Conservation (phyloP, 495 filamentous ascomycete genomes). For the Penicillium crystallinum region DNA sequence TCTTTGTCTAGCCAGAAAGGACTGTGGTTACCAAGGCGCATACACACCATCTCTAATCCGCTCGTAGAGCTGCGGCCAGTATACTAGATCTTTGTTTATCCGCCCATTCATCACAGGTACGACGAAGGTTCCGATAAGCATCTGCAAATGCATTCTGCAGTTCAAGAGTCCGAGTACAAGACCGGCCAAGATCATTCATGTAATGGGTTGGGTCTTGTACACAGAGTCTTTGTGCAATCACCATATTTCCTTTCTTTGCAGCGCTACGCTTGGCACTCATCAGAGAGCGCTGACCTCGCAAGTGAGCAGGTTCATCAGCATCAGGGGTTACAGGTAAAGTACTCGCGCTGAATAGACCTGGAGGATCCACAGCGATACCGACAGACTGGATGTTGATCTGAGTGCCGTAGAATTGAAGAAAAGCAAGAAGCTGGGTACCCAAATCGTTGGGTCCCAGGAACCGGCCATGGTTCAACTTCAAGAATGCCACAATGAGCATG, state of each 20-base stretch:
- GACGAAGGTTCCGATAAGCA: slow-evolving; percentile 20
- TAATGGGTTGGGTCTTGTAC: slow-evolving; percentile 58
- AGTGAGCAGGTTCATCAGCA: slow-evolving; percentile 21
- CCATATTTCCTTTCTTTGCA: slow-evolving; percentile 19
- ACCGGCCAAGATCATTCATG: slow-evolving; percentile 50
- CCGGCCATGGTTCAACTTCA: slow-evolving; percentile 39
- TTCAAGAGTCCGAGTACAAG: slow-evolving; percentile 29
- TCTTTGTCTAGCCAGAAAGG: no score
- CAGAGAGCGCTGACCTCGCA: slow-evolving; percentile 38
- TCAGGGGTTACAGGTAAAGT: neutral
- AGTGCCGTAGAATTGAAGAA: slow-evolving; percentile 47
- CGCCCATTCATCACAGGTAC: slow-evolving; percentile 21
- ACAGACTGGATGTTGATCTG: slow-evolving; percentile 37
- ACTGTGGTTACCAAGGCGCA: no score
- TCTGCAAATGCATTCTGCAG: slow-evolving; percentile 24
- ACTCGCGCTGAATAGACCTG: slow-evolving; percentile 33
- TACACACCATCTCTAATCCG: slow-evolving; percentile 23
- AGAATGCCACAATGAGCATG: slow-evolving; percentile 52
- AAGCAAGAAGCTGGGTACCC: slow-evolving; percentile 40
- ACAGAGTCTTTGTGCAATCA: slow-evolving; percentile 35
- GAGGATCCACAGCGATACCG: slow-evolving; percentile 50
- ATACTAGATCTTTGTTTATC: slow-evolving; percentile 16
- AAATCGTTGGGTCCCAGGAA: slow-evolving; percentile 24
- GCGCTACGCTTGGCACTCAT: slow-evolving; percentile 34
- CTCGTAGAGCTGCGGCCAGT: slow-evolving; percentile 23